Evolutionary conservation across 1,284 basidiomycete species (phyloP).

Genomic region (Phlebopus sp.): DNA sequence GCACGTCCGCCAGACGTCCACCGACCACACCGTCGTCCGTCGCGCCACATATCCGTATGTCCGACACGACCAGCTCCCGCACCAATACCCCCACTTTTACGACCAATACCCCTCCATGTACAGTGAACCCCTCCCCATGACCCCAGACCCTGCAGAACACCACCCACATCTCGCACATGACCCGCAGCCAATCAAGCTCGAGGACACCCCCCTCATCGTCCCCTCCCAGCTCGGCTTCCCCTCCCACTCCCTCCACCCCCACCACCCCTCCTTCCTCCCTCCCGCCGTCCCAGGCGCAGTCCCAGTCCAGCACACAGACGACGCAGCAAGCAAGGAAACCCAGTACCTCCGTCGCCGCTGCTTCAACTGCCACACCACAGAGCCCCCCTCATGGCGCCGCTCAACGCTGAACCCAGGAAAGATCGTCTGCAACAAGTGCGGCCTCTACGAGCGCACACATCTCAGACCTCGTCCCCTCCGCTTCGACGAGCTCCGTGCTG

Average conservation of each 20-base stretch:
- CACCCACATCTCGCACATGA: constrained; percentile 39
- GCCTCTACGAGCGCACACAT: constrained; percentile 82
- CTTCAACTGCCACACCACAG: constrained; percentile 86
- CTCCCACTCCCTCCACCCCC: constrained; percentile 23
- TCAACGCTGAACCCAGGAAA: constrained; percentile 84
- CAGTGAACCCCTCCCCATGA: constrained; percentile 29
- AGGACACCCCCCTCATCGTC: constrained; percentile 59
- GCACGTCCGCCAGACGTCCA: constrained; percentile 33
- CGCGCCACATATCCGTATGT: constrained; percentile 73
- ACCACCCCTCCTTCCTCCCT: constrained; percentile 31
- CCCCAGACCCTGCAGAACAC: constrained; percentile 31
- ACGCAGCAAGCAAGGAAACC: constrained; percentile 82
- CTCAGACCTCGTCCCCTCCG: constrained; percentile 74
- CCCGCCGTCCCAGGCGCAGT: constrained; percentile 40
- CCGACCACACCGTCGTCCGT: constrained; percentile 51
- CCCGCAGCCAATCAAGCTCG: constrained; percentile 54
- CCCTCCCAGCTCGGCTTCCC: constrained; percentile 50
- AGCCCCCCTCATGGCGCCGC: constrained; percentile 81
- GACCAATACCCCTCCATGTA: constrained; percentile 28
- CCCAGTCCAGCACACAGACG: constrained; percentile 80
- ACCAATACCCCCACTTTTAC: constrained; percentile 33
- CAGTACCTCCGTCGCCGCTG: constrained; percentile 81
- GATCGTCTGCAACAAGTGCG: constrained; percentile 89
- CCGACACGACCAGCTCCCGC: constrained; percentile 54
- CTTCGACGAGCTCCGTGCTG: constrained; percentile 79